These are phyloP conservation scores for Strombidium stylifer DNA, from an alignment of 73 alveolate species.

Conservation along the genomic window DNA sequence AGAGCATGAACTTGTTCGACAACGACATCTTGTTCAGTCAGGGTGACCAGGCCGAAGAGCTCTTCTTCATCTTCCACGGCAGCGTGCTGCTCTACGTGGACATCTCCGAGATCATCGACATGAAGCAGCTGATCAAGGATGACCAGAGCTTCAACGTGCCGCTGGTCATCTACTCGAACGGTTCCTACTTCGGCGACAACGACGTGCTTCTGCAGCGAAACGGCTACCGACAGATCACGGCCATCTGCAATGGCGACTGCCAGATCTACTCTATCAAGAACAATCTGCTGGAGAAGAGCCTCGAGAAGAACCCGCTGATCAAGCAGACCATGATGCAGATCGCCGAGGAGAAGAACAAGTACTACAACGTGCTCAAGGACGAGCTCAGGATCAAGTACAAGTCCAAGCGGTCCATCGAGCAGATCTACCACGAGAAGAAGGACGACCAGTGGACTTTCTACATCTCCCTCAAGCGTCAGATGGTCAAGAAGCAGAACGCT, in stretches of 20 bases:
- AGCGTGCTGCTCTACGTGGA: constrained; percentile 33
- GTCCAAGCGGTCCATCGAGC: not conserved
- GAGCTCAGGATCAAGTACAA: constrained; percentile 25
- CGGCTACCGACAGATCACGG: constrained; percentile 41
- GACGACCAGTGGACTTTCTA: too few species aligned
- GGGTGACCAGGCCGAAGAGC: constrained; percentile 62
- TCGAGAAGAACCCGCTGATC: constrained; percentile 14
- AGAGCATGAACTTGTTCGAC: constrained; percentile 36
- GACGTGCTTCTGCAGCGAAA: constrained; percentile 24
- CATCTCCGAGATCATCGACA: constrained; percentile 7
- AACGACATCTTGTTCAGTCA: constrained; percentile 37
- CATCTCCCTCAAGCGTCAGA: not conserved
- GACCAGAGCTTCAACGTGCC: constrained; percentile 37
- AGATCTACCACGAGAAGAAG: not conserved
- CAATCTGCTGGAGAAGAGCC: constrained; percentile 21
- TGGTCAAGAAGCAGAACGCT: not conserved
- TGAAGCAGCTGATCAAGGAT: not conserved
- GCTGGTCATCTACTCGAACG: constrained; percentile 37
- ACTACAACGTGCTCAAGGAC: constrained; percentile 23
- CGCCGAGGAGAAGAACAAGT: constrained; percentile 47
- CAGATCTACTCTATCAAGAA: constrained; percentile 17
- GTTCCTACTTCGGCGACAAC: constrained; percentile 50
- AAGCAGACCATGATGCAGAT: constrained; percentile 31
- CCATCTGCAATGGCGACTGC: constrained; percentile 48
- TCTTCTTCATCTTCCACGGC: constrained; percentile 53